Evolutionary conservation across 345 rosid genomes (phyloP), one percentile per base, ranked within the genome.

Genomic region (Salix koriyanagi): DNA sequence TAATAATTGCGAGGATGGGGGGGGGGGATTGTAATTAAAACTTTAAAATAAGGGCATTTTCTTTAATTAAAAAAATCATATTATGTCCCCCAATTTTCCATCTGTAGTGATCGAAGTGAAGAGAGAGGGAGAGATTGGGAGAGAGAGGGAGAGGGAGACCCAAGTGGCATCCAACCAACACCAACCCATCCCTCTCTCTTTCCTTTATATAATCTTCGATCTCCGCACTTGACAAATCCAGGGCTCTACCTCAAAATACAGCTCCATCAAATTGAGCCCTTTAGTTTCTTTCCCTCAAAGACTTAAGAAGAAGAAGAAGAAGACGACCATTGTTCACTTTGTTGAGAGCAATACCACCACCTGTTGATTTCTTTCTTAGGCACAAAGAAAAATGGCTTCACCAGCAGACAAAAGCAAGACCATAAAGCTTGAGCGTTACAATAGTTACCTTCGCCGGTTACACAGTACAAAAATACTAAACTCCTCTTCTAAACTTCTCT

Each of bases 351-450:
- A 9, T 25, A 58, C 32, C 32, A 30, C 23, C 62, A 10, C 12
- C 23, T 3, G 13, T n/a, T 58, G 62, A 58, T 58, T n/a, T 58
- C 62, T 58, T 58, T n/a, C 62, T 4, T n/a, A 1, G 23, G 10
- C 28, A 48, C 52, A 6, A 10, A 48, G 12, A 41, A 86, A 92
- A 86, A 92, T 92, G 91, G 91, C 90, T 15, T 71, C 91, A 0
- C 87, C 96, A 0, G 87, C 92, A 7, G 98, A 93, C 82, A 90
- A 93, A 14, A 87, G 98, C 89, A 95, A 95, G 81, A 93, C 96
- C 68, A 80, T 90, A 16, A 95, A 95, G 87, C 77, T 93, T 9
- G 99, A 95, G 82, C 87, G 98, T 39, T 95, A 91, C 91, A 90
- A 95, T 79, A 95, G 93, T 82, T 95, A 95, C 77, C 70, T 95